phyloP scores from a whole-genome alignment of 257 asterid species.

The Misopates orontium region DNA sequence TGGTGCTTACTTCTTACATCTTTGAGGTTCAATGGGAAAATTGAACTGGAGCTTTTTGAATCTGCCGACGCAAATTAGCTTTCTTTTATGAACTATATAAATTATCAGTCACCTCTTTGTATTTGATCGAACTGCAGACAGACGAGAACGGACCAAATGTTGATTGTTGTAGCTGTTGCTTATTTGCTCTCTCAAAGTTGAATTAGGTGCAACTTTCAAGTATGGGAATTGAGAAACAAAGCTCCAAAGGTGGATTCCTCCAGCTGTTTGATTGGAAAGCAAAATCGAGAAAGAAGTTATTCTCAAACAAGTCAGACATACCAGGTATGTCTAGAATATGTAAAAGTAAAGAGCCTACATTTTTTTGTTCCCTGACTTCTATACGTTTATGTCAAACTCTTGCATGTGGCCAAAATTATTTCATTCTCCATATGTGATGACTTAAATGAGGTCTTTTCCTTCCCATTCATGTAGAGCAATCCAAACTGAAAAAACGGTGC shows the following conservation, averaged over 20 bases:
- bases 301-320: slow-evolving; percentile 63
- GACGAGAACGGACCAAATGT: slow-evolving; percentile 2
- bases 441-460: not conserved
- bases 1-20: no score
- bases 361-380: not conserved
- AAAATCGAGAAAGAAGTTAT: slow-evolving; percentile 80
- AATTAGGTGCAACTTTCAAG: slow-evolving; percentile 22
- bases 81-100: slow-evolving; percentile 3
- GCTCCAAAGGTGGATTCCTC: slow-evolving; percentile 75
- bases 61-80: not conserved
- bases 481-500: slow-evolving; percentile 78
- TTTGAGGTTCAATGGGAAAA: not conserved
- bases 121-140: slow-evolving; percentile 37
- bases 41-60: not conserved
- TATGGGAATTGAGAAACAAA: slow-evolving; percentile 74
- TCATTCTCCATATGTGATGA: not conserved
- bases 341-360: not conserved
- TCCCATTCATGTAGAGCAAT: slow-evolving; percentile 54
- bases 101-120: not conserved
- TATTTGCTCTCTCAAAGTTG: not conserved
- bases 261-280: slow-evolving; percentile 94
- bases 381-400: not conserved
- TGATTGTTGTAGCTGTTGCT: slow-evolving; percentile 17
- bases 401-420: not conserved
- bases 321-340: slow-evolving; percentile 47